Conservation (phyloP, 106 monocot species). For the Allium sativum region DNA sequence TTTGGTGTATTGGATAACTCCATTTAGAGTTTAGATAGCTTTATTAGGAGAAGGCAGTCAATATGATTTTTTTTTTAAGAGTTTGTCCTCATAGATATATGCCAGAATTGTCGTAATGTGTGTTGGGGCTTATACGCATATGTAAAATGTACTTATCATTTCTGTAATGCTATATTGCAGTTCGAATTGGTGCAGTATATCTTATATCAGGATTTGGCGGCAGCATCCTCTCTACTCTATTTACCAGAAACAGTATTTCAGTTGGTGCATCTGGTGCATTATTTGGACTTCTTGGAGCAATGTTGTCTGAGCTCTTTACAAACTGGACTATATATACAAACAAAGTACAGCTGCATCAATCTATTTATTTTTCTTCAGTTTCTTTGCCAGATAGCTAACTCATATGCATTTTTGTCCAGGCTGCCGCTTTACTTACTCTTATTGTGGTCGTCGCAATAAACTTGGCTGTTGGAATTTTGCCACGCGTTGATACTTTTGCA, state of each 20-base stretch:
- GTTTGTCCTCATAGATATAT: too few relatives aligned
- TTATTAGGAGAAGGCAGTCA: too few relatives aligned
- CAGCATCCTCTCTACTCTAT: constrained; percentile 44
- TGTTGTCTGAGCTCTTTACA: constrained; percentile 66
- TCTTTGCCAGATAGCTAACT: not conserved
- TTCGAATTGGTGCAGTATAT: constrained; percentile 44
- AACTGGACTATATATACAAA: constrained; percentile 67
- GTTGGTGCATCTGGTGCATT: constrained; percentile 75
- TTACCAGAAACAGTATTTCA: constrained; percentile 42
- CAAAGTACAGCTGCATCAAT: constrained; percentile 11
- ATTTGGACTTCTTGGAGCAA: constrained; percentile 71
- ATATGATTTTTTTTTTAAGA: too few relatives aligned
- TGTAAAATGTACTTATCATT: not conserved
- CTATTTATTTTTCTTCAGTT: not conserved
- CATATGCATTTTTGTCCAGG: constrained; percentile 14
- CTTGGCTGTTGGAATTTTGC: constrained; percentile 51
- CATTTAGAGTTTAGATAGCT: too few relatives aligned
- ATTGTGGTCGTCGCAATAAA: constrained; percentile 35
- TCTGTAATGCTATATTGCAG: constrained; percentile 23
- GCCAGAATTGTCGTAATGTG: too few relatives aligned
- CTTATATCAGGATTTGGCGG: constrained; percentile 59
- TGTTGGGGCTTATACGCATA: not conserved
- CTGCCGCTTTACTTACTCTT: constrained; percentile 34
- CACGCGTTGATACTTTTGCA: constrained; percentile 49
- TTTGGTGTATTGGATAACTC: too few relatives aligned